Evolutionary conservation across 192 early-diverging fungal species (phyloP), one percentile per base, ranked within the genome.

Genomic region (Chytriomyces hyalinus): DNA sequence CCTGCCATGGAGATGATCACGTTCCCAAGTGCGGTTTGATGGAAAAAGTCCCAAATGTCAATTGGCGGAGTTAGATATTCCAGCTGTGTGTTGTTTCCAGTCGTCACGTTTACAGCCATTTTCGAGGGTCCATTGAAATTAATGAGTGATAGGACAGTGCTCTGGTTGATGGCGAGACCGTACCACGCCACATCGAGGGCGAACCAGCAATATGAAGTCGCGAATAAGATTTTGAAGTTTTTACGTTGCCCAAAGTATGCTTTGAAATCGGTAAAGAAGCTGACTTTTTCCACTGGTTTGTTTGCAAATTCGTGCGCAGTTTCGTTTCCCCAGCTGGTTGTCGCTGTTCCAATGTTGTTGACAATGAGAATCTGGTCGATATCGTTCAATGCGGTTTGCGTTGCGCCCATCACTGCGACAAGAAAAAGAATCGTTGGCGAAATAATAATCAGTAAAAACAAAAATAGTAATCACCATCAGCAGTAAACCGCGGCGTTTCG

Each of bases 391-490:
- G 81, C 82, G 3, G 57, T 53, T n/a, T 94, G 86, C 65, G 90
- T 73, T 53, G 93, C 71, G 9, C 71, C 71, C 10, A 44, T 45
- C 10, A 93, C 86, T 78, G 24, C 24, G 24, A 26, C 90, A 97
- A 74, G 94, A 92, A 9, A 95, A 95, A 28, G 96, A 94, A 82
- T 97, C 94, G 62, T 93, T 93, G 74, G 36, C 36, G 2, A 36
- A 70, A 78, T 79, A 91, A 95, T 2, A 70, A 93, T 90, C n/a
- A 94, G 94, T 49, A 93, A 94, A 80, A 95, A 93, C 36, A 92
- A 92, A 61, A 95, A 93, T 24, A 92, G 93, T 53, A 94, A 65
- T 63, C 94, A 36, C 36, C 36, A 36, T 95, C 94, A 61, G 93
- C 94, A 92, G 85, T 87, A 95, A 36, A 36, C 1, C 36, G 36